Evolutionary conservation across 805 yeast genomes (phyloP), one percentile per base, ranked within the genome.

Genomic region (Sugiyamaella lignohabitans): DNA sequence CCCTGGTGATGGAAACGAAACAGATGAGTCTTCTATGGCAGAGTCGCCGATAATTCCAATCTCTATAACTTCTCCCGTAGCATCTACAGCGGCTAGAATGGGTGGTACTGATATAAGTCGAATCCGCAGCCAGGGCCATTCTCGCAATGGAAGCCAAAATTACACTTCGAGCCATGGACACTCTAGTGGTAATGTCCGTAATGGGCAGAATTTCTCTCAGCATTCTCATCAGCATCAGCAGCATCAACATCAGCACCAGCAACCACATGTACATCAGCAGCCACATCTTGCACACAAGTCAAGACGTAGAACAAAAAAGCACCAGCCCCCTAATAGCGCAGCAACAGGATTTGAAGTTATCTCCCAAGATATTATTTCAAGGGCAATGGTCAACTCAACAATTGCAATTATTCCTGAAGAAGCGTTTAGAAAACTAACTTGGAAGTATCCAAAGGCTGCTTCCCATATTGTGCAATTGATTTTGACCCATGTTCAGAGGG

Each of bases 391-490:
- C 2, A 79, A 76, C 36, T 84, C 94, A 29, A 89, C 98, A 0
- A 84, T 91, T 45, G 95, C 98, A 0, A 84, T 91, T 32, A 89
- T 91, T 14, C 98, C 98, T 0, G 79, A 82, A 1, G 81, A 79
- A 44, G 85, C 97, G 0, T 93, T 91, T 56, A 73, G 77, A 46
- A 70, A 84, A 45, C 74, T 91, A 35, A 82, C 84, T 4, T 61
- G 69, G 24, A 84, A 80, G 56, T 87, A 81, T 59, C 98, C 98
- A 4, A 78, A 84, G 52, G 86, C 96, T 0, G 83, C 96, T 0
- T 86, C 96, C 0, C 96, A 89, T 63, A 89, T 93, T 24, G 91
- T 91, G 11, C 96, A 94, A 57, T 88, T 91, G 78, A 87, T 91
- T 20, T 67, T 91, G 47, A 82, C 95, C 1, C 75, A 95, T 52